Evolutionary conservation across 768 basidiomycete genomes (phyloP).

Genomic region (Rhizopogon vulgaris): DNA sequence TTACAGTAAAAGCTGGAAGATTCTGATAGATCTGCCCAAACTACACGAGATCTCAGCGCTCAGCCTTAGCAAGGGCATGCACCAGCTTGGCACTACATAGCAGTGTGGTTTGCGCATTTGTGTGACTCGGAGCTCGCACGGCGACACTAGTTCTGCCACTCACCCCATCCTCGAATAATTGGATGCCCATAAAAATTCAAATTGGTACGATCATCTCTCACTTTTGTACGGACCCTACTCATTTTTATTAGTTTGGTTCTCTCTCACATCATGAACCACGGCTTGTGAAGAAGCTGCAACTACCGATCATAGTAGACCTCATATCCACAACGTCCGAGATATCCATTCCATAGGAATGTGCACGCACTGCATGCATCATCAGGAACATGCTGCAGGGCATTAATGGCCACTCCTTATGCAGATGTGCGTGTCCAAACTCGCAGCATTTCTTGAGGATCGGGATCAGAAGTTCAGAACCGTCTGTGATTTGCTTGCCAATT

Average conservation of each 20-base stretch:
- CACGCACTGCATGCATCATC: slow-evolving; percentile 83
- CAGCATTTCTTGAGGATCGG: slow-evolving; percentile 82
- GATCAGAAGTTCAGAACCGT: slow-evolving; percentile 99
- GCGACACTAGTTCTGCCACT: slow-evolving; percentile 67
- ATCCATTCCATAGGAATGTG: slow-evolving; percentile 94
- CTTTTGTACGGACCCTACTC: neutral
- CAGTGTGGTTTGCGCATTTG: slow-evolving; percentile 77
- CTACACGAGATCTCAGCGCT: neutral
- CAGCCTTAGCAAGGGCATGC: neutral
- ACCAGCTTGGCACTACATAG: slow-evolving; percentile 33
- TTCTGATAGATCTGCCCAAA: slow-evolving; percentile 47
- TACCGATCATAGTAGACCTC: slow-evolving; percentile 89
- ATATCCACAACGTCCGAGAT: slow-evolving; percentile 95
- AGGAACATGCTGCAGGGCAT: slow-evolving; percentile 88
- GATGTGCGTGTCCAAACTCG: slow-evolving; percentile 89
- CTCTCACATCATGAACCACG: slow-evolving; percentile 90
- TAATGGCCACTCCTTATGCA: slow-evolving; percentile 76
- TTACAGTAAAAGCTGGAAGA: slow-evolving; percentile 81
- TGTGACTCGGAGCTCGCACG: slow-evolving; percentile 74
- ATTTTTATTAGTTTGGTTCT: slow-evolving; percentile 71
- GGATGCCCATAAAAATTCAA: slow-evolving; percentile 99
- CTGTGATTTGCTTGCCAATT: slow-evolving; percentile 27
- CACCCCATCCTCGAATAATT: slow-evolving; percentile 96
- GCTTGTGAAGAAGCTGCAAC: slow-evolving; percentile 88
- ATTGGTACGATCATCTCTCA: slow-evolving; percentile 47